Evolutionary conservation across 2,329 filamentous ascomycete genomes (phyloP).

Genomic region (Calonectria hawksworthii): DNA sequence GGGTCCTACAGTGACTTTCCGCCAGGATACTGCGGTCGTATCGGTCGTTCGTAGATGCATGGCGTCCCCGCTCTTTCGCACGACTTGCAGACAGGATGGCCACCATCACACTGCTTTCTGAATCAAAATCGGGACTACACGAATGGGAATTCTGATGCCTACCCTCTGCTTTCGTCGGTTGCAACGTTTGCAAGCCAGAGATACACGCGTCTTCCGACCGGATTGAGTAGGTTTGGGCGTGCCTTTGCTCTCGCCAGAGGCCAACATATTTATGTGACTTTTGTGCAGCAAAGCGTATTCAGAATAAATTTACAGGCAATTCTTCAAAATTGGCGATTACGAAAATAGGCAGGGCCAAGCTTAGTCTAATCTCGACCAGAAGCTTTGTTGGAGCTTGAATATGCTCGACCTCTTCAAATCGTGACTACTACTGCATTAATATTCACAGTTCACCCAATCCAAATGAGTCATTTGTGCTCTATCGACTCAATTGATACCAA

Average conservation of each 20-base stretch:
- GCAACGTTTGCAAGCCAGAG: neutral
- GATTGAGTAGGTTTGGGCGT: neutral
- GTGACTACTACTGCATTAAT: neutral
- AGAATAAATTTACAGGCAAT: neutral
- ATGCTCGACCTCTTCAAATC: neutral
- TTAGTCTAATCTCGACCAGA: neutral
- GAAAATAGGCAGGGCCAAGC: neutral
- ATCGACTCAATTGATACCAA: neutral
- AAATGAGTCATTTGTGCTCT: neutral
- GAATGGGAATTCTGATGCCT: neutral
- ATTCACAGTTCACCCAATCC: neutral
- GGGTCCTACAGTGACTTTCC: conserved; percentile 38
- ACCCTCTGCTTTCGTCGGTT: conserved; percentile 2
- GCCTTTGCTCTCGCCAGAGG: neutral
- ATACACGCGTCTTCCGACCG: neutral
- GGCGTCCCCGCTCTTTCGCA: conserved; percentile 38
- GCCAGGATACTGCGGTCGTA: conserved; percentile 46
- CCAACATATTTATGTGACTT: neutral
- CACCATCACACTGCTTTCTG: conserved; percentile 32
- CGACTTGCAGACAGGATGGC: conserved; percentile 41
- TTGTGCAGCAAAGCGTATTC: no score
- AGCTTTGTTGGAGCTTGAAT: neutral
- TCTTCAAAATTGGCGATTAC: neutral
- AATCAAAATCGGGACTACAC: neutral
- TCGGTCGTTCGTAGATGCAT: conserved; percentile 43